phyloP scores from a whole-genome alignment of 75 land plant genomes.

The Pinus tabuliformis region DNA sequence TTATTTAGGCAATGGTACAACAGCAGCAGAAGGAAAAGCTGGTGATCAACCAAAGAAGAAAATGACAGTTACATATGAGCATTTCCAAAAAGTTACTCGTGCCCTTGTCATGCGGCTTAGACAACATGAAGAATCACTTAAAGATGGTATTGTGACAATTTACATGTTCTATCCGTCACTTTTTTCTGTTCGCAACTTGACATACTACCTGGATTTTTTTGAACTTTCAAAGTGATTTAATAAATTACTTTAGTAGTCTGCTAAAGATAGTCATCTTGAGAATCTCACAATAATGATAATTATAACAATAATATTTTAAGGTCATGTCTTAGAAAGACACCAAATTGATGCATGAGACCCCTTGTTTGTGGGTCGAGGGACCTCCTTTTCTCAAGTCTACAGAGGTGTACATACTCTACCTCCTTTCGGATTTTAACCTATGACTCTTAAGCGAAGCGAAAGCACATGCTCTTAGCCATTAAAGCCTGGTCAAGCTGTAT shows the following conservation, averaged over 20 bases:
- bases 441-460: too few relatives aligned
- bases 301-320: too few relatives aligned
- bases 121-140: constrained; percentile 79
- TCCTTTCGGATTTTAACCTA: too few relatives aligned
- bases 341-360: too few relatives aligned
- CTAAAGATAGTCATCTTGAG: neutral
- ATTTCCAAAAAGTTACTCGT: constrained; percentile 90
- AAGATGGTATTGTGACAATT: constrained; percentile 62
- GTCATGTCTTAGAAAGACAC: too few relatives aligned
- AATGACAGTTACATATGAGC: constrained; percentile 77
- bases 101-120: constrained; percentile 93
- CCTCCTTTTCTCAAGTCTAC: too few relatives aligned
- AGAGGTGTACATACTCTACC: neutral
- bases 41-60: constrained; percentile 59
- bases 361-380: too few relatives aligned
- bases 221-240: neutral
- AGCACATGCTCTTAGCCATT: too few relatives aligned
- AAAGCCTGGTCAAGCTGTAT: too few relatives aligned
- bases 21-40: constrained; percentile 12
- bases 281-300: neutral
- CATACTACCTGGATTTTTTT: neutral
- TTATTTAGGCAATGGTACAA: neutral
- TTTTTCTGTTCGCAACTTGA: neutral
- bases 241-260: neutral
- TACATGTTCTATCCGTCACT: neutral